Conservation (phyloP, 1,139 yeast species). For the Taphrina confusa region DNA sequence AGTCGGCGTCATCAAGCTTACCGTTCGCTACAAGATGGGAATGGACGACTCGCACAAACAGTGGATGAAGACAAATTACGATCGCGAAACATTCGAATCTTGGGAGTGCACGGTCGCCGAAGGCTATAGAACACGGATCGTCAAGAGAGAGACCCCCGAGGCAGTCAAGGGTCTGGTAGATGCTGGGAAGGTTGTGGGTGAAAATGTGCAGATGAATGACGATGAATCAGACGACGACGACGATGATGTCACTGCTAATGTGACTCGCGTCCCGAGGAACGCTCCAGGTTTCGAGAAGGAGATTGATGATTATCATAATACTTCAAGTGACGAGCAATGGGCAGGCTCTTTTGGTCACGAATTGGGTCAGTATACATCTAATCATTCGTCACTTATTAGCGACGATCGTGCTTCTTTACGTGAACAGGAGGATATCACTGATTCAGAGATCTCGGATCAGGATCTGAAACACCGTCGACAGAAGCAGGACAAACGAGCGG, state of each 20-base stretch:
- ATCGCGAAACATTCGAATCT: slow-evolving; percentile 24
- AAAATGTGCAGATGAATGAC: background rate
- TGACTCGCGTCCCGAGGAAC: slow-evolving; percentile 27
- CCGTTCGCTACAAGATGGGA: slow-evolving; percentile 30
- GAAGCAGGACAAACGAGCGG: slow-evolving; percentile 26
- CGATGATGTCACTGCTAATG: slow-evolving; percentile 1
- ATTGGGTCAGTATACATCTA: slow-evolving; percentile 21
- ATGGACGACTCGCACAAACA: slow-evolving; percentile 30
- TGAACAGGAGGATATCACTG: slow-evolving; percentile 28
- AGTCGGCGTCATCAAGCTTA: slow-evolving; percentile 14
- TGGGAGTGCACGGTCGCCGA: slow-evolving; percentile 33
- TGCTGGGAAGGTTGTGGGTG: slow-evolving; percentile 22
- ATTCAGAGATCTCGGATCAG: slow-evolving; percentile 28
- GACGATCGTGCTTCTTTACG: slow-evolving; percentile 18
- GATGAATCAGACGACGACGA: slow-evolving; percentile 23
- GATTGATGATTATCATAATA: slow-evolving; percentile 27
- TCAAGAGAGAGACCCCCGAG: slow-evolving; percentile 28
- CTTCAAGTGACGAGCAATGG: slow-evolving; percentile 21
- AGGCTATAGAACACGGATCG: slow-evolving; percentile 28
- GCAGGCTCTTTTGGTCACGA: slow-evolving; percentile 21
- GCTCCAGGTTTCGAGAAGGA: slow-evolving; percentile 26
- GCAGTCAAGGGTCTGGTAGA: slow-evolving; percentile 18
- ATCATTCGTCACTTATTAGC: background rate
- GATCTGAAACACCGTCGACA: slow-evolving; percentile 29
- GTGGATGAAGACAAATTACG: slow-evolving; percentile 26